Evolutionary conservation across 148 eudicot species (phyloP), one percentile per base, ranked within the genome.

Genomic region (Arctostaphylos glauca): DNA sequence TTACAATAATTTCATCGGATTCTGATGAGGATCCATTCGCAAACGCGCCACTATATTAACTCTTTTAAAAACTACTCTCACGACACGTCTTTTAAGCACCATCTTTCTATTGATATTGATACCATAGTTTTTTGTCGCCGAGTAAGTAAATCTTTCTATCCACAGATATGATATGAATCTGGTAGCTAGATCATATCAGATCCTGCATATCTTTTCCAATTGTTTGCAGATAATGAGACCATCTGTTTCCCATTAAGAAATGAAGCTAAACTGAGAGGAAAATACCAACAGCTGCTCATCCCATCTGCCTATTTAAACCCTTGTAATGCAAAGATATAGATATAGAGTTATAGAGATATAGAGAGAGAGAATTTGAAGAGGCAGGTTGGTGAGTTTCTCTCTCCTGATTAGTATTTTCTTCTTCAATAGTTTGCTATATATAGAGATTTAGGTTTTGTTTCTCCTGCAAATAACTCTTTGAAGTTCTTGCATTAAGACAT

Each of bases 251-350:
- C 70, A 64, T 64, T 9, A 64, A 64, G 70, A 64, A 23, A 64
- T 64, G 70, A 5, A 64, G n/a, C n/a, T n/a, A 60, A 31, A 60
- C 31, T 60, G 67, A 60, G 8, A 21, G 67, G 67, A 60, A 60
- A 64, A 64, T 9, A 23, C 70, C 41, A 9, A 64, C 70, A 64
- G 41, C 44, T 31, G 38, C 38, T 31, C 38, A 31, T 66, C 31
- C 66, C 71, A 66, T 66, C 71, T 66, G 31, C 44, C 71, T 66
- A 66, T 66, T 66, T 66, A 25, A 66, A 66, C 43, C 6, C 71
- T 66, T 12, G 6, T 25, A 66, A 66, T 66, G 5, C 31, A 41
- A 66, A 25, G 71, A 5, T 25, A 9, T 66, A 25, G 71, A 41
- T 31, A 66, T 1, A 31, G 38, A 31, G 38, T 31, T 31, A 31